A percentile compares a stretch with the other conserved stretches of the same genome.
Evolutionary conservation across 805 yeast species (phyloP).

Genomic region (Lipomyces mesembrius): DNA sequence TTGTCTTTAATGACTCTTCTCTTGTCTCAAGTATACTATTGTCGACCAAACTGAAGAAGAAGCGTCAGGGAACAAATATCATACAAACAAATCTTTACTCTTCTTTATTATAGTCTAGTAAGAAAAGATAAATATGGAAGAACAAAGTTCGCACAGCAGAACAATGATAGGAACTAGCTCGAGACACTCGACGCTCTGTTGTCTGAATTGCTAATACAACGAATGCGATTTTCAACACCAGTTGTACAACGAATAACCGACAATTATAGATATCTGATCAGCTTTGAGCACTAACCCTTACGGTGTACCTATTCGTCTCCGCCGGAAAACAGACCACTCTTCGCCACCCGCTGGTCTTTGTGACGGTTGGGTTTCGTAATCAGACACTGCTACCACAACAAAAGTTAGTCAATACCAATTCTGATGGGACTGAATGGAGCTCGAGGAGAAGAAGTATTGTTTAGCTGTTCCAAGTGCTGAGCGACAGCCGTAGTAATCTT

Average conservation of each 20-base stretch:
- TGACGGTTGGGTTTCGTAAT: not conserved
- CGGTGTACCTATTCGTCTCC: not conserved
- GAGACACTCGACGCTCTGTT: not conserved
- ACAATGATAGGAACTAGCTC: not conserved
- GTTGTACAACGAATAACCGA: not conserved
- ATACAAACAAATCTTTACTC: not conserved
- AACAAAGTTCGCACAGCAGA: not conserved
- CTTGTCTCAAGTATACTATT: not conserved
- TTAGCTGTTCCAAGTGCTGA: not conserved
- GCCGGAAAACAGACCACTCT: not conserved
- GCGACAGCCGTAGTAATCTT: not conserved
- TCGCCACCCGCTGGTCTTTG: not conserved
- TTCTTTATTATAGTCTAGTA: slow-evolving; percentile 2
- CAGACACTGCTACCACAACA: not conserved
- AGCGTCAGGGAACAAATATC: not conserved
- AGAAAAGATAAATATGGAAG: not conserved
- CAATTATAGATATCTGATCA: not conserved
- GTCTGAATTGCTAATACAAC: not conserved
- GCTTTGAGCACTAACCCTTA: not conserved
- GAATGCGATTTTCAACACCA: not conserved
- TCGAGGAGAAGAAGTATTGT: not conserved
- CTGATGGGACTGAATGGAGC: not conserved
- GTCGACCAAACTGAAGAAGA: not conserved
- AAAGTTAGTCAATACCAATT: not conserved
- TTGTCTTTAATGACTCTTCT: not conserved